Percentiles rank a stretch among this genome's conserved stretches.
Evolutionary conservation across 108 stramenopile genomes (phyloP).

Genomic region (Parietichytrium sp.): DNA sequence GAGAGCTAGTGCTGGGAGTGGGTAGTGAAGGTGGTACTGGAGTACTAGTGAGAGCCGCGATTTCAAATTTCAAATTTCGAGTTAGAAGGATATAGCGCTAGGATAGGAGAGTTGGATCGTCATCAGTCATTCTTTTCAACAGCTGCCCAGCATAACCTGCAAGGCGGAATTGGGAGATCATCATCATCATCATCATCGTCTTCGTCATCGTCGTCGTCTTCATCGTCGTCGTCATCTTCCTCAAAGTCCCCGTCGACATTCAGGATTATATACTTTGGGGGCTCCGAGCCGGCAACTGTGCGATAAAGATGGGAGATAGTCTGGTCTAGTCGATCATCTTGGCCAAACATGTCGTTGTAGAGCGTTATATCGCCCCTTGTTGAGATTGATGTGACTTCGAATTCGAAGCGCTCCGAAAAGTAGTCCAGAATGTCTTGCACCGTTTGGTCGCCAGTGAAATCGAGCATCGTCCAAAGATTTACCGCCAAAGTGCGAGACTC

Average conservation of each 20-base stretch:
- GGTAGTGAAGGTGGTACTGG: too few relatives aligned
- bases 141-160: too few relatives aligned
- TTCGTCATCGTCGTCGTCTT: neutral
- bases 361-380: neutral
- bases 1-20: too few relatives aligned
- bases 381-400: neutral
- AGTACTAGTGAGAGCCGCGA: too few relatives aligned
- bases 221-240: neutral
- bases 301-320: neutral
- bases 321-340: neutral
- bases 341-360: neutral
- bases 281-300: neutral
- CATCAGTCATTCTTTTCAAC: too few relatives aligned
- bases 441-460: neutral
- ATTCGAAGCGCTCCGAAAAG: neutral
- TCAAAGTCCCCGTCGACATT: constrained; percentile 4
- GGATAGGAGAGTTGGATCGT: too few relatives aligned
- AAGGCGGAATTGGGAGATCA: too few relatives aligned
- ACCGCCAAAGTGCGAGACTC: neutral
- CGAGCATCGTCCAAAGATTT: neutral
- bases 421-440: neutral
- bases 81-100: too few relatives aligned
- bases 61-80: too few relatives aligned
- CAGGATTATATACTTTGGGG: neutral
- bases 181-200: neutral